phyloP scores from a whole-genome alignment of 108 stramenopile genomes.

The Nitzschia sp. region DNA sequence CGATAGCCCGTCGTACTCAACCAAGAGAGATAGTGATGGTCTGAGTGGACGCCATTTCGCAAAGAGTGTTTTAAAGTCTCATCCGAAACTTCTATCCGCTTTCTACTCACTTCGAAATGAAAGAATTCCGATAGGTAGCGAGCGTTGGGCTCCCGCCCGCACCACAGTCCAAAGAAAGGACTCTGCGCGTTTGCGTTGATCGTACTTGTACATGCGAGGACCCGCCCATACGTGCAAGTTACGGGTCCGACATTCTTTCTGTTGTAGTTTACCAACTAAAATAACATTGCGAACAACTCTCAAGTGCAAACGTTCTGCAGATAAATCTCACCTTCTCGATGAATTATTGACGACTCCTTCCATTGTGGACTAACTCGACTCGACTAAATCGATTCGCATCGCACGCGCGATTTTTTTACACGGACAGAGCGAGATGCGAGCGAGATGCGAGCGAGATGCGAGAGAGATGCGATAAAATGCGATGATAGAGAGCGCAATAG shows the following conservation, averaged over 20 bases:
- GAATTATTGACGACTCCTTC: no score
- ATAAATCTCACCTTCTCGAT: no score
- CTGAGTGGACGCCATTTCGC: not conserved
- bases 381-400: no score
- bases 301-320: no score
- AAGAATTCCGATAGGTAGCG: conserved; percentile 41
- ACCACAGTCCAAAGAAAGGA: conserved; percentile 37
- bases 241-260: not conserved
- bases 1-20: not conserved
- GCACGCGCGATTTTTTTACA: no score
- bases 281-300: conserved; percentile 39
- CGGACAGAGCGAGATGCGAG: no score
- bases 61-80: no score
- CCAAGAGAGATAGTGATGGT: not conserved
- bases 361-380: no score
- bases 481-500: no score
- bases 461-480: no score
- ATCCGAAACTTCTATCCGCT: conserved; percentile 37
- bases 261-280: not conserved
- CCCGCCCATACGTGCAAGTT: conserved; percentile 9
- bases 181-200: not conserved
- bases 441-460: no score
- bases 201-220: conserved; percentile 11
- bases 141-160: conserved; percentile 35
- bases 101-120: conserved; percentile 40